Percentiles rank a stretch among this genome's conserved stretches.
phyloP scores from a whole-genome alignment of 2,329 filamentous ascomycete species.

The Aspergillus persii region DNA sequence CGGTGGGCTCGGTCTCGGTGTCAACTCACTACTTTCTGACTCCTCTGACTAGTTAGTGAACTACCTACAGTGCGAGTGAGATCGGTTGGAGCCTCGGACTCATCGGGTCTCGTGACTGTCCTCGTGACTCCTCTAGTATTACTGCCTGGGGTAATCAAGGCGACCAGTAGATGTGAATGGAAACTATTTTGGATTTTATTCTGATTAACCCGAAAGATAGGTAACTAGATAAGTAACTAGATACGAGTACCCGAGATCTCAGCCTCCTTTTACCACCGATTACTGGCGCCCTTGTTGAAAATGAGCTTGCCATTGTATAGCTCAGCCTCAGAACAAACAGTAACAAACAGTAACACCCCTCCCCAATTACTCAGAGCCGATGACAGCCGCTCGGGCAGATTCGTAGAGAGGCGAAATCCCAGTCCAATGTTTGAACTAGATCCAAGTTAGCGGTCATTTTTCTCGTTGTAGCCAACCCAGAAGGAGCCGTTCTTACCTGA shows the following conservation, averaged over 20 bases:
- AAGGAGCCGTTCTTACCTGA: constrained; percentile 59
- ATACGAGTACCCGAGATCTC: neutral
- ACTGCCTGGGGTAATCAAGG: neutral
- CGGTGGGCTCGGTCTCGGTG: no score
- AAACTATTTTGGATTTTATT: neutral
- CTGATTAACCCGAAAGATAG: neutral
- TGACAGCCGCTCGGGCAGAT: constrained; percentile 59
- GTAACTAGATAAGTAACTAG: neutral
- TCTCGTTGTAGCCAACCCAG: neutral
- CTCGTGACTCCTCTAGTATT: neutral
- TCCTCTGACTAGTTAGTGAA: no score
- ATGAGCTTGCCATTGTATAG: neutral
- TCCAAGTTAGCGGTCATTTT: constrained; percentile 2
- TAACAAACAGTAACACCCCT: neutral
- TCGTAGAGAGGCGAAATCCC: constrained; percentile 72
- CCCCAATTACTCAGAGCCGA: constrained; percentile 1
- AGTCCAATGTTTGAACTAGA: constrained; percentile 78
- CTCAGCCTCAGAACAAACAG: neutral
- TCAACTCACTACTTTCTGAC: neutral
- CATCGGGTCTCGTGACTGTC: neutral
- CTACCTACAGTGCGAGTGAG: neutral
- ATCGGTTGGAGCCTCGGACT: neutral
- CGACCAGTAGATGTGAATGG: neutral
- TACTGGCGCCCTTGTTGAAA: constrained; percentile 8
- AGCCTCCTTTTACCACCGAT: neutral